Percentiles rank a stretch among this genome's conserved stretches.
phyloP scores from a whole-genome alignment of 2,329 filamentous ascomycete genomes.

The Allantophomopsis lycopodina region DNA sequence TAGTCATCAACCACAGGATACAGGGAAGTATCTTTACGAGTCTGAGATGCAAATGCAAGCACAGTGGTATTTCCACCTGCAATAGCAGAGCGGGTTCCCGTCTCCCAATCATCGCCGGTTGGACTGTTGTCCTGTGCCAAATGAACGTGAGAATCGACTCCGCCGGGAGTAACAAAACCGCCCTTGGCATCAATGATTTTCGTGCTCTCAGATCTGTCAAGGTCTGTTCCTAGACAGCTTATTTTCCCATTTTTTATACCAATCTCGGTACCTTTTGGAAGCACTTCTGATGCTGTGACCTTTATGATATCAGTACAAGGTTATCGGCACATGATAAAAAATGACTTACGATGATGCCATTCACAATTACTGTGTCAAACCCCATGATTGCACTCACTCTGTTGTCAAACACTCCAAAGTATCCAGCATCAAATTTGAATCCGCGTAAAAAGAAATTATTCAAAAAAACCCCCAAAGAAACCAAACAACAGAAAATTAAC shows the following conservation, averaged over 20 bases:
- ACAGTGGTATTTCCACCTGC: slow-evolving; percentile 46
- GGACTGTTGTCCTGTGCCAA: slow-evolving; percentile 28
- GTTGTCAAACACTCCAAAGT: too few relatives aligned
- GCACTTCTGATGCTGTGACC: background rate
- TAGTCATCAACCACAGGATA: slow-evolving; percentile 31
- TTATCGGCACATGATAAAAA: too few relatives aligned
- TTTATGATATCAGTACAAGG: too few relatives aligned
- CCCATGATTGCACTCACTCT: too few relatives aligned
- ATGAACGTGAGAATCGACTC: slow-evolving; percentile 34
- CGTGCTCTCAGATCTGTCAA: slow-evolving; percentile 20
- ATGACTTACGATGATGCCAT: too few relatives aligned
- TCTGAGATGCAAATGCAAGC: slow-evolving; percentile 40
- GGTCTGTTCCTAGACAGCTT: slow-evolving; percentile 23
- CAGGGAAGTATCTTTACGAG: slow-evolving; percentile 28
- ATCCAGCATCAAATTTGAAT: too few relatives aligned
- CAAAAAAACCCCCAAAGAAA: too few relatives aligned
- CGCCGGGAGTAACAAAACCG: slow-evolving; percentile 30
- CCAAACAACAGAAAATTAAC: too few relatives aligned
- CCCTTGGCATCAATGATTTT: slow-evolving; percentile 28
- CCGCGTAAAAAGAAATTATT: too few relatives aligned
- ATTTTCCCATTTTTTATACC: slow-evolving; percentile 32
- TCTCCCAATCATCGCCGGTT: slow-evolving; percentile 28
- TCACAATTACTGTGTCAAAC: too few relatives aligned
- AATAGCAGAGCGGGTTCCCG: slow-evolving; percentile 37
- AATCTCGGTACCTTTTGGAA: slow-evolving; percentile 19